Evolutionary conservation across 805 yeast species (phyloP).

Genomic region (Candida coquimbonensis): DNA sequence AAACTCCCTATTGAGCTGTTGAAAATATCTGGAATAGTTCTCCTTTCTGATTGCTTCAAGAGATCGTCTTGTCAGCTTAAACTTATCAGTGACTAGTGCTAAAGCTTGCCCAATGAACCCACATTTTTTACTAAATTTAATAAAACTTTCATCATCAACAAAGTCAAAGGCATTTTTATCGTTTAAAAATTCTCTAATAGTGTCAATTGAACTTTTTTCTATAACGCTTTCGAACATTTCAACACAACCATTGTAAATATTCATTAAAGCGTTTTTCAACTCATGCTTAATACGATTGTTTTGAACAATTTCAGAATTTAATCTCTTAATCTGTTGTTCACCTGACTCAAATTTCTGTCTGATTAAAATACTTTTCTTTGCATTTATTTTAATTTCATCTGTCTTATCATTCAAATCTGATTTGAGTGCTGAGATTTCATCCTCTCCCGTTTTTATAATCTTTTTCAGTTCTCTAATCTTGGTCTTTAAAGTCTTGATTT

Average conservation of each 20-base stretch:
- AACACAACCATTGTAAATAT: conserved; percentile 4
- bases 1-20: no score
- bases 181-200: conserved; percentile 2
- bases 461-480: background rate
- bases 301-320: conserved; percentile 10
- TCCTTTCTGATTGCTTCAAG: conserved; percentile 3
- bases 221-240: conserved; percentile 14
- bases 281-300: conserved; percentile 8
- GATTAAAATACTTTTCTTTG: conserved; percentile 4
- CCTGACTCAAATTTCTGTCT: conserved; percentile 1
- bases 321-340: conserved; percentile 3
- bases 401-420: conserved; percentile 10
- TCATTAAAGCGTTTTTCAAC: conserved; percentile 6
- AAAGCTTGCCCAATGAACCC: conserved; percentile 16
- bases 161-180: background rate
- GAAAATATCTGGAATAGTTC: no score
- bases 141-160: conserved; percentile 5
- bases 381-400: background rate
- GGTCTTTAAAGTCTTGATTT: conserved; percentile 9
- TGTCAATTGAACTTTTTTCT: conserved; percentile 10
- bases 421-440: conserved; percentile 7
- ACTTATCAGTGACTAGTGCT: conserved; percentile 10
- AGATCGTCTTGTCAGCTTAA: conserved; percentile 9
- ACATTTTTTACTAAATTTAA: conserved; percentile 8
- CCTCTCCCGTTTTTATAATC: background rate